phyloP scores from a whole-genome alignment of 352 stramenopile species.

The Globisporangium perplexum region DNA sequence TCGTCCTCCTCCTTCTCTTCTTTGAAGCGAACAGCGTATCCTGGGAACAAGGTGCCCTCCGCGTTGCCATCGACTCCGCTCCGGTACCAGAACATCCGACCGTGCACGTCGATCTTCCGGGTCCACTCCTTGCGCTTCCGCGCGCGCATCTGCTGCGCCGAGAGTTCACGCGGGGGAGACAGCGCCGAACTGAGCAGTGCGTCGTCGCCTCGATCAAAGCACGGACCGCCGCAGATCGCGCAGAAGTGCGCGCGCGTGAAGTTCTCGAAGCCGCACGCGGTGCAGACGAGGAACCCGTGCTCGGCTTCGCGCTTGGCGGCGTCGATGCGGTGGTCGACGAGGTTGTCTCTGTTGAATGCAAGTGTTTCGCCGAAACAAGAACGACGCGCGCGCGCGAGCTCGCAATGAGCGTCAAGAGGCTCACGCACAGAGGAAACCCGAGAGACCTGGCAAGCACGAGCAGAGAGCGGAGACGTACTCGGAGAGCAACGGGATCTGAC shows the following conservation, averaged over 20 bases:
- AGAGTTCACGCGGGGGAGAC: neutral
- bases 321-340: slow-evolving; percentile 10
- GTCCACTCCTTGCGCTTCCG: slow-evolving; percentile 67
- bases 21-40: slow-evolving; percentile 27
- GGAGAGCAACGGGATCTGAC: slow-evolving; percentile 8
- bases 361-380: neutral
- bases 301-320: slow-evolving; percentile 22
- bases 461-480: slow-evolving; percentile 1
- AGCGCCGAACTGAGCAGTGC: neutral
- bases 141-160: slow-evolving; percentile 5
- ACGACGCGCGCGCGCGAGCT: neutral
- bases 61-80: slow-evolving; percentile 7
- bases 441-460: neutral
- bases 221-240: slow-evolving; percentile 39
- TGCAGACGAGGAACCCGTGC: slow-evolving; percentile 37
- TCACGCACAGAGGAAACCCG: neutral
- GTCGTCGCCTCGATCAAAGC: slow-evolving; percentile 15
- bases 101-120: slow-evolving; percentile 56
- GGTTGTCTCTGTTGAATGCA: neutral
- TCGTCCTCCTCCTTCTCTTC: slow-evolving; percentile 4
- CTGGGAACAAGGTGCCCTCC: slow-evolving; percentile 15
- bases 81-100: slow-evolving; percentile 52
- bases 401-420: neutral
- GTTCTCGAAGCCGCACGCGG: slow-evolving; percentile 65
- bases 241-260: slow-evolving; percentile 65